Percentiles rank a stretch among this genome's conserved stretches.
These are phyloP conservation scores for Penicillium steckii DNA, from an alignment of 495 filamentous ascomycete genomes.

Conservation along the genomic window DNA sequence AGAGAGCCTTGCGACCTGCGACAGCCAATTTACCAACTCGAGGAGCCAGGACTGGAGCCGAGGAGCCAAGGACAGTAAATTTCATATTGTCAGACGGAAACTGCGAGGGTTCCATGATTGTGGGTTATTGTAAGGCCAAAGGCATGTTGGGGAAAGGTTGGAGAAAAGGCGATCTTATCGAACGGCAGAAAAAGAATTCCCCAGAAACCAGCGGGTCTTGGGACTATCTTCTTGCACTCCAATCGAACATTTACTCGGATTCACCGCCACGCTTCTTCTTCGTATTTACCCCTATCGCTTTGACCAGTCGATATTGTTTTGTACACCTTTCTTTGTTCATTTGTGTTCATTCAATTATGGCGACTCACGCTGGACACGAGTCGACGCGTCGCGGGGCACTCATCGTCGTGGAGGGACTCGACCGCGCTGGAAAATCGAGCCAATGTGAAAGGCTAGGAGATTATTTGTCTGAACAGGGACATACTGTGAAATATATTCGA, in stretches of 20 bases:
- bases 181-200: slow-evolving; percentile 18
- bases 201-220: not conserved
- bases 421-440: slow-evolving; percentile 93
- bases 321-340: too few species aligned
- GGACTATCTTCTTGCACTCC: not conserved
- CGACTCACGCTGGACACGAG: slow-evolving; percentile 5
- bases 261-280: too few species aligned
- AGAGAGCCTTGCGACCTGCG: slow-evolving; percentile 55
- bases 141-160: slow-evolving; percentile 6
- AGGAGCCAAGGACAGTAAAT: slow-evolving; percentile 30
- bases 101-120: slow-evolving; percentile 30
- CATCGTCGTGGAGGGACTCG: slow-evolving; percentile 90
- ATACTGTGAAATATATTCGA: slow-evolving; percentile 68
- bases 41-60: slow-evolving; percentile 33
- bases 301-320: not conserved
- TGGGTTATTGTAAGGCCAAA: slow-evolving; percentile 10
- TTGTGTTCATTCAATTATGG: slow-evolving; percentile 4
- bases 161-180: slow-evolving; percentile 20
- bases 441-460: slow-evolving; percentile 75
- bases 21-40: slow-evolving; percentile 65
- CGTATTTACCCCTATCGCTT: not conserved
- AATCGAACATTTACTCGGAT: not conserved
- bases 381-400: slow-evolving; percentile 63
- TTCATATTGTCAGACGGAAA: slow-evolving; percentile 20
- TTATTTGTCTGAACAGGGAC: slow-evolving; percentile 59